Conservation (phyloP, 2,329 filamentous ascomycete genomes). For the Fusarium setosum region DNA sequence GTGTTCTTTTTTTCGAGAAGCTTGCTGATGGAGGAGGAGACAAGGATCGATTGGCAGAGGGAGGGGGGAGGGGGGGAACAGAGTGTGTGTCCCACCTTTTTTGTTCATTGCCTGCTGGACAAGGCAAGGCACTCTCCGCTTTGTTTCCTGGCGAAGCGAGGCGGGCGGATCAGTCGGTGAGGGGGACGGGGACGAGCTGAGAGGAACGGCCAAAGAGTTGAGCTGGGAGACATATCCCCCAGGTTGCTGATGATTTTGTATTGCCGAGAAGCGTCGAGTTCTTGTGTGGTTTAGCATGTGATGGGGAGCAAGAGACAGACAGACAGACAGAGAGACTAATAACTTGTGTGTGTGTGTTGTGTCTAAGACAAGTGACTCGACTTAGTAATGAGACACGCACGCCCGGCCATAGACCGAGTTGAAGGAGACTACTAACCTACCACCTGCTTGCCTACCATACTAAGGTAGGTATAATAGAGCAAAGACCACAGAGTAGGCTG, state of each 20-base stretch:
- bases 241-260: no score
- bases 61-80: not conserved
- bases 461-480: not conserved
- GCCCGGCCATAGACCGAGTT: no score
- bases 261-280: no score
- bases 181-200: conserved; percentile 7
- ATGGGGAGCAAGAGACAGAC: not conserved
- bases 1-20: conserved; percentile 40
- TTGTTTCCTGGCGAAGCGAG: conserved; percentile 21
- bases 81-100: not conserved
- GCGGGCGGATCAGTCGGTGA: conserved; percentile 28
- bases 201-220: not conserved
- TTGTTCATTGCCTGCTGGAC: not conserved
- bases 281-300: not conserved
- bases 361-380: not conserved
- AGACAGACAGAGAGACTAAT: no score
- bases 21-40: conserved; percentile 8
- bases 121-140: conserved; percentile 3
- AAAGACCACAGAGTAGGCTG: not conserved
- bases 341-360: not conserved
- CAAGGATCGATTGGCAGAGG: conserved; percentile 23
- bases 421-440: not conserved
- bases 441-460: no score
- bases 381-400: no score
- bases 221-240: no score